These are phyloP conservation scores for Astragalus glycyphyllos DNA, from an alignment of 306 rosid species.

Conservation along the genomic window DNA sequence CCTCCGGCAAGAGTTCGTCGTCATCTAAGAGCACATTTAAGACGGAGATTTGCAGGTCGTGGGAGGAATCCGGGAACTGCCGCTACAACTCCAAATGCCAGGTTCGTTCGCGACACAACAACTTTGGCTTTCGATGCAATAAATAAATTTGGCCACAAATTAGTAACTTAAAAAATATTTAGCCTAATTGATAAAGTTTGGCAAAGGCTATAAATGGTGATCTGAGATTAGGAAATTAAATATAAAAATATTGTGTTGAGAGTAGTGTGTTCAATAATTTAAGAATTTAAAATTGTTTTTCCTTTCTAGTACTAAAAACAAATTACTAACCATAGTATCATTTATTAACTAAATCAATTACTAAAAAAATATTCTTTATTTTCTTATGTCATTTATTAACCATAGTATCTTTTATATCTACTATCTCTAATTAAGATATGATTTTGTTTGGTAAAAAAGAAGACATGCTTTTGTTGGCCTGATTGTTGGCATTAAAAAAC, in stretches of 20 bases:
- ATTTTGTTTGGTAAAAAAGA: not conserved
- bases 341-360: not conserved
- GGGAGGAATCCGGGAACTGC: slow-evolving; percentile 53
- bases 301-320: not conserved
- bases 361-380: no score
- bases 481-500: slow-evolving; percentile 6
- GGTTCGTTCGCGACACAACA: slow-evolving; percentile 54
- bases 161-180: not conserved
- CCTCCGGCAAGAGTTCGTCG: slow-evolving; percentile 32
- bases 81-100: slow-evolving; percentile 56
- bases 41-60: slow-evolving; percentile 45
- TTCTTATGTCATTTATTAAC: not conserved
- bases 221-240: no score
- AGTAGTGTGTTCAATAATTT: no score
- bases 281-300: no score
- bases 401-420: not conserved
- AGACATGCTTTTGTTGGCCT: not conserved
- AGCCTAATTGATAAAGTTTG: not conserved
- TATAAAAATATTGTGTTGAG: no score
- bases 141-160: not conserved
- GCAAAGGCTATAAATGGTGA: no score
- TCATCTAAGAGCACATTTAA: slow-evolving; percentile 50
- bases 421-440: slow-evolving; percentile 2
- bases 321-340: not conserved
- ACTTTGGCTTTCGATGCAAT: slow-evolving; percentile 1